Evolutionary conservation across 768 basidiomycete species (phyloP).

Genomic region (Lactifluus subvellereus): DNA sequence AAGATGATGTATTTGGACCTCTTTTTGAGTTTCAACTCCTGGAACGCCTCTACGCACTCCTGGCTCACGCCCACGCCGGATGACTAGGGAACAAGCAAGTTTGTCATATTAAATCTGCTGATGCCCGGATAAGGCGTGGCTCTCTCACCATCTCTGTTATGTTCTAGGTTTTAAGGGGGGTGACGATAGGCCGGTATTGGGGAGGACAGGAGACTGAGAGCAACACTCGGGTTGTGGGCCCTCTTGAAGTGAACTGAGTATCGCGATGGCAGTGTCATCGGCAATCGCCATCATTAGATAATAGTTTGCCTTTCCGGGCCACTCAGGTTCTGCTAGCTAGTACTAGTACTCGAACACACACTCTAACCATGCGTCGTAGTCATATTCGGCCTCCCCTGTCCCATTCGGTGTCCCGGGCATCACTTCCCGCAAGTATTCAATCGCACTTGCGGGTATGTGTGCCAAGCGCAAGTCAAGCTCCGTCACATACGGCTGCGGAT

Average conservation of each 20-base stretch:
- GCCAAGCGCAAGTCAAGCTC: slow-evolving; percentile 88
- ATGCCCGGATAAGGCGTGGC: background rate
- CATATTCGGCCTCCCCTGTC: slow-evolving; percentile 61
- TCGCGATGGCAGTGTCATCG: slow-evolving; percentile 17
- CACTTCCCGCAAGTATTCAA: slow-evolving; percentile 76
- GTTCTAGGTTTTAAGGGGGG: background rate
- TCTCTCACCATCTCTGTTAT: slow-evolving; percentile 21
- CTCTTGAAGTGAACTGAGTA: background rate
- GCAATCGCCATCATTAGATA: slow-evolving; percentile 20
- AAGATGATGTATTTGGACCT: slow-evolving; percentile 82
- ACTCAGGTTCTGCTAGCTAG: background rate
- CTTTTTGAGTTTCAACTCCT: slow-evolving; percentile 71
- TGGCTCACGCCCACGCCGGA: slow-evolving; percentile 62
- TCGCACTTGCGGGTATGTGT: slow-evolving; percentile 64
- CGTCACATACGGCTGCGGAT: slow-evolving; percentile 76
- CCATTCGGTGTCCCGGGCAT: slow-evolving; percentile 60
- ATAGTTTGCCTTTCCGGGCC: slow-evolving; percentile 2
- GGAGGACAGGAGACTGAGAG: background rate
- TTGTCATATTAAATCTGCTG: background rate
- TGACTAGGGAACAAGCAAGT: slow-evolving; percentile 33
- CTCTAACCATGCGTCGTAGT: slow-evolving; percentile 79
- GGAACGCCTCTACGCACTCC: slow-evolving; percentile 54
- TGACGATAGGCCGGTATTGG: background rate
- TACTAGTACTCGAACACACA: slow-evolving; percentile 56
- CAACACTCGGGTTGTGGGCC: background rate